Evolutionary conservation across 2,329 filamentous ascomycete genomes (phyloP), one percentile per base, ranked within the genome.

Genomic region (Monilinia polystroma): DNA sequence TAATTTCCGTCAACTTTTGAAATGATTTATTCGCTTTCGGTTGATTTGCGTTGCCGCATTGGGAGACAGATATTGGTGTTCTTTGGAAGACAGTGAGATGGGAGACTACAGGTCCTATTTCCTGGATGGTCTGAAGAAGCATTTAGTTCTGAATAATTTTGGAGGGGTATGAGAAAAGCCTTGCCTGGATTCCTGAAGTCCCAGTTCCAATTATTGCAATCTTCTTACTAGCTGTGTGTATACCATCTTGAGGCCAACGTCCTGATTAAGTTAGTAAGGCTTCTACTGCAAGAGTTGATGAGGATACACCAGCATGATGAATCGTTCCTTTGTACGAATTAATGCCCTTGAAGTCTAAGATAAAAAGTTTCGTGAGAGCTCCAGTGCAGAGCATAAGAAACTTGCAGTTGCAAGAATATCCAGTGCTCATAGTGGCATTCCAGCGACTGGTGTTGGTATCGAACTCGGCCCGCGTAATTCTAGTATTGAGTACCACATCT

Each of bases 21-120:
- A 69, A 84, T 80, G 64, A 84, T 80, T 53, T 83, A 77, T 43
- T 74, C 77, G 4, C 60, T 45, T 1, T 53, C 66, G 0, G 79
- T 78, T 1, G 86, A 71, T 2, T 75, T 64, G 1, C 78, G 75
- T 69, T 86, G 83, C 1, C 80, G 76, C 83, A 89, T 87, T 0
- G 87, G 87, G 0, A 88, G 72, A 16, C 82, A 83, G 16, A 84
- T 80, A 66, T 86, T 87, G 0, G 84, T 2, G 83, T 87, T 23
- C 86, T 79, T 68, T 87, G 81, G 71, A 86, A 86, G 2, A 87
- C 81, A 2, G 75, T 77, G 47, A 79, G 66, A 26, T 76, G n/a
- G 74, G 73, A 65, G 79, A 81, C 4, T 77, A 79, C 12, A 75
- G 78, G 23, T 71, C 77, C 54, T 75, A 73, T 55, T 53, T 73